Evolutionary conservation across 2,329 filamentous ascomycete genomes (phyloP).

Genomic region (Venturia effusa): DNA sequence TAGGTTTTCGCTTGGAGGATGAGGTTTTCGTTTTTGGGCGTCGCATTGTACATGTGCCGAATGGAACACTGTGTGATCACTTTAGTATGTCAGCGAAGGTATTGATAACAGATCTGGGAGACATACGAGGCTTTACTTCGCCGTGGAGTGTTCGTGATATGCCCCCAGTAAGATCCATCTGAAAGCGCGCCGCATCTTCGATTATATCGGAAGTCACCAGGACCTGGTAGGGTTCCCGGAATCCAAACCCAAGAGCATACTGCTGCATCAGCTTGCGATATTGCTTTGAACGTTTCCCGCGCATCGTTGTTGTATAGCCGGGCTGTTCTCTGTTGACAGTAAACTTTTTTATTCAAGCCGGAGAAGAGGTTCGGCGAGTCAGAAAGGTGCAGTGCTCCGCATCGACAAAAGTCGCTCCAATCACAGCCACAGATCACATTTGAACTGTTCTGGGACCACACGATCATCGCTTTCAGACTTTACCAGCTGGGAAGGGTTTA

Average conservation of each 20-base stretch:
- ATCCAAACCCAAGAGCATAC: conserved; percentile 77
- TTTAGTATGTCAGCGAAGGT: conserved; percentile 19
- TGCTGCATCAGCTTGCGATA: conserved; percentile 91
- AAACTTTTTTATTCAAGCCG: background rate
- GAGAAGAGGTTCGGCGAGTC: background rate
- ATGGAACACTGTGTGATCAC: conserved; percentile 77
- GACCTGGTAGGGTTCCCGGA: conserved; percentile 90
- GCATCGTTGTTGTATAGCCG: conserved; percentile 36
- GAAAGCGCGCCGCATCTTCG: conserved; percentile 67
- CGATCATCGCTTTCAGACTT: background rate
- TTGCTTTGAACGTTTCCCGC: conserved; percentile 59
- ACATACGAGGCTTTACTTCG: conserved; percentile 66
- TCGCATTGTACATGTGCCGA: conserved; percentile 59
- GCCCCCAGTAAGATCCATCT: conserved; percentile 74
- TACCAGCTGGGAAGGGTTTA: background rate
- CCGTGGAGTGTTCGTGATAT: conserved; percentile 79
- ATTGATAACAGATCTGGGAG: background rate
- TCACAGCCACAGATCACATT: background rate
- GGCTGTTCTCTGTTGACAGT: background rate
- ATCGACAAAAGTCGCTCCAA: background rate
- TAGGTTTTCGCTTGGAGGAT: conserved; percentile 66
- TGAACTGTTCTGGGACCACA: background rate
- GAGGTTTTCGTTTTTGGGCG: conserved; percentile 42
- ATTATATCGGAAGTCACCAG: conserved; percentile 81
- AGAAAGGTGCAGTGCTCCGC: background rate